A percentile compares a stretch with the other conserved stretches of the same genome.
Conservation (phyloP, 2,329 filamentous ascomycete genomes). For the Aphanoascus verrucosus region DNA sequence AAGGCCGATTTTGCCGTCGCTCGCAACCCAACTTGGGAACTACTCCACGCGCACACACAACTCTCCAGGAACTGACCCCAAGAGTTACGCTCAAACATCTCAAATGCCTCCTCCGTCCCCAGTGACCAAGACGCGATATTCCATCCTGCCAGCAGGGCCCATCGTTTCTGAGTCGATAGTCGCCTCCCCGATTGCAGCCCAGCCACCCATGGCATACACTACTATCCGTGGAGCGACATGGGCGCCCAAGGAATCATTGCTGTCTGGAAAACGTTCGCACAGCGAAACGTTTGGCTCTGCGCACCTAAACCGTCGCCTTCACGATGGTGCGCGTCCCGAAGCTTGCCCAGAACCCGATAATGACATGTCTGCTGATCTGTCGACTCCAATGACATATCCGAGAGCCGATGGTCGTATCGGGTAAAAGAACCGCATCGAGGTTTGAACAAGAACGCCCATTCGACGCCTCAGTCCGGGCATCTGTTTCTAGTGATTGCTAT, state of each 20-base stretch:
- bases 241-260: conserved; percentile 25
- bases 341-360: conserved; percentile 18
- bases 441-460: neutral
- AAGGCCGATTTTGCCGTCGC: conserved; percentile 23
- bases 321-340: conserved; percentile 38
- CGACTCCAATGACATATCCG: conserved; percentile 6
- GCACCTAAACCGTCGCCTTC: conserved; percentile 30
- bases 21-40: conserved; percentile 18
- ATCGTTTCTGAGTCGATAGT: conserved; percentile 13
- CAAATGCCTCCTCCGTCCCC: conserved; percentile 18
- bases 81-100: conserved; percentile 29
- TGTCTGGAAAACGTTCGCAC: conserved; percentile 27
- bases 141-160: conserved; percentile 27
- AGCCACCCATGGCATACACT: conserved; percentile 14
- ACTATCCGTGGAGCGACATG: conserved; percentile 20
- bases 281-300: conserved; percentile 29
- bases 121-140: conserved; percentile 27
- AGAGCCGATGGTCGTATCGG: conserved; percentile 12
- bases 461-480: neutral
- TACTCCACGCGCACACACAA: conserved; percentile 24
- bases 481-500: neutral
- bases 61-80: conserved; percentile 31
- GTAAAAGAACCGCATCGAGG: conserved; percentile 1
- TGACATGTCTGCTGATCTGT: neutral
- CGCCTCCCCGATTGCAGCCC: neutral